Base-by-base conservation (phyloP, 208 protist genomes). In the Borovskyia barvae region DNA sequence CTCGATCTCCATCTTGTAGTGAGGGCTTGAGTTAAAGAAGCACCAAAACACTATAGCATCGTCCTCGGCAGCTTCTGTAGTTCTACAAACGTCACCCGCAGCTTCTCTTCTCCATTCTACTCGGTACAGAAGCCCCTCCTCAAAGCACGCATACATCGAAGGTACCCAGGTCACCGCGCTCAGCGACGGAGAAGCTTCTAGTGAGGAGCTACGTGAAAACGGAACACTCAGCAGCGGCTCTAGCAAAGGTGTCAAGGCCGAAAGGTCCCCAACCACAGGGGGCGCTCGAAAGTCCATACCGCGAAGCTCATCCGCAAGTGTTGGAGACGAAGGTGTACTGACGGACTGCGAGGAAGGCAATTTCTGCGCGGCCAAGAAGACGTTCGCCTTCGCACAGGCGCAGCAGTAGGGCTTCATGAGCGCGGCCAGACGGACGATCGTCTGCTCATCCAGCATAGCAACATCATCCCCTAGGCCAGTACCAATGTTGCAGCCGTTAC, bases 1-100 rank as follows among this genome's bases (percentile, higher is more conserved):
- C 20, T 56, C 37, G 15, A 70, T 60, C 26, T 51, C 54, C 64
- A 70, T 70, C 26, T n/a, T 32, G 43, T 70, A 70, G 30, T 43
- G 45, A 22, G 28, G 12, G 6, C 46, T 70, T 20, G 28, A 36
- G 64, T 70, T 70, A 49, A 57, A 60, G 40, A 57, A 70, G 55
- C 64, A 70, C 54, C 64, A 63, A 19, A 63, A 26, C 20, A 70
- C 64, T 25, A 40, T 0, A 1, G 53, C 36, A 39, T 47, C n/a
- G 32, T 47, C 46, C 35, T 29, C 20, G 32, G 39, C 35, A 47
- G 24, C 22, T 17, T 0, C n/a, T 6, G 2, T 9, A 5, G 8
- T 46, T 35, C 24, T 22, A 20, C 2, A 8, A 36, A 19, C 48
- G 1, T 32, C n/a, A 26, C 26, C 15, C 7, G 15, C 12, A 14